Conservation (phyloP, 768 basidiomycete species). For the Boletus rufocinnamomeus region DNA sequence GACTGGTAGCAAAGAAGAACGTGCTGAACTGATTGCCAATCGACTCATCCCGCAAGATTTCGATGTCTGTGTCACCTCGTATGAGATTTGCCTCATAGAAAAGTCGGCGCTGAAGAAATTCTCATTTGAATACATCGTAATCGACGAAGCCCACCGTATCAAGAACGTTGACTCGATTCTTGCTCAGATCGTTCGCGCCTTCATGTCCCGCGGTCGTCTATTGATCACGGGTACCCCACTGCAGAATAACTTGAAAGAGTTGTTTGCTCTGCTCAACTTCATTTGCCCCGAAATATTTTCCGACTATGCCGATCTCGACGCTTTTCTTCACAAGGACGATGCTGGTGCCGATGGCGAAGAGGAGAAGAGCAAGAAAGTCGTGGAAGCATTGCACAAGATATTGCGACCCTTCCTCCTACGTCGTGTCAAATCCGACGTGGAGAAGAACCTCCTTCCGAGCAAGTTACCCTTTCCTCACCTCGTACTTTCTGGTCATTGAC, state of each 20-base stretch:
- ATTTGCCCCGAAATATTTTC: constrained; percentile 97
- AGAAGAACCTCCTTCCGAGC: constrained; percentile 94
- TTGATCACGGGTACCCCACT: constrained; percentile 97
- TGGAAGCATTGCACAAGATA: constrained; percentile 97
- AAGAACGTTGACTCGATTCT: constrained; percentile 98
- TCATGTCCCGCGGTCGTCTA: constrained; percentile 84
- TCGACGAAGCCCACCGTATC: constrained; percentile 99
- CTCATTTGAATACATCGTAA: constrained; percentile 95
- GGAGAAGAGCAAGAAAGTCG: constrained; percentile 87
- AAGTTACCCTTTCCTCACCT: constrained; percentile 20
- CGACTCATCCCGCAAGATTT: constrained; percentile 86
- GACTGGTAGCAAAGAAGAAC: constrained; percentile 88
- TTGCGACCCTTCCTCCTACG: constrained; percentile 91
- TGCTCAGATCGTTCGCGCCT: constrained; percentile 90
- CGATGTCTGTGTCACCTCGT: constrained; percentile 93
- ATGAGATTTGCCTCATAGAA: constrained; percentile 96
- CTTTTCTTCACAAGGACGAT: constrained; percentile 90
- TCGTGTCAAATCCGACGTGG: constrained; percentile 94
- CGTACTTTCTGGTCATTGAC: neutral
- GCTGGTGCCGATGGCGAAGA: constrained; percentile 66
- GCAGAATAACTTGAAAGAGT: constrained; percentile 95
- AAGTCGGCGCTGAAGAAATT: constrained; percentile 92
- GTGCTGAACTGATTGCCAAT: constrained; percentile 75
- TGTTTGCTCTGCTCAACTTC: constrained; percentile 91
- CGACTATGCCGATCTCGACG: constrained; percentile 87